Base-by-base conservation (phyloP, 73 alveolate species). In the Symbiodinium pilosum region DNA sequence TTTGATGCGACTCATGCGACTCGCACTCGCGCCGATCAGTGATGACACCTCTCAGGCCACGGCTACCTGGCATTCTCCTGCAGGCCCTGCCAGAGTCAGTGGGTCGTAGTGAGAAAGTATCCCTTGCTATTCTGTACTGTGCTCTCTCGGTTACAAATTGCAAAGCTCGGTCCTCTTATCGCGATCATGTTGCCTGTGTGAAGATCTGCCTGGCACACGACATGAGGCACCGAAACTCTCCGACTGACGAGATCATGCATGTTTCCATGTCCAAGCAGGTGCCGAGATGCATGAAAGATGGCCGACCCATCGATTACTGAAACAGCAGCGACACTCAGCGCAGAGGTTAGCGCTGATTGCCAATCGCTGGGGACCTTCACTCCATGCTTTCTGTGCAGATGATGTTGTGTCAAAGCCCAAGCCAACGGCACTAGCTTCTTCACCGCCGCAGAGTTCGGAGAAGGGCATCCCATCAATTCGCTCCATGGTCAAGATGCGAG, bases 141-240 rank as follows among this genome's bases (percentile, higher is more conserved):
- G n/a, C 18, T 7, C 30, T 54, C 34, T 30, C 28, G 73, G 73
- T 54, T 54, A n/a, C 34, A 16, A n/a, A 5, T 38, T n/a, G 51
- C 56, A 4, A 5, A 12, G 11, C 44, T 28, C 11, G 28, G 12
- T 83, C 97, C 97, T 91, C 89, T 85, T 43, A 91, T 88, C 28
- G 97, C 97, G 28, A 91, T 91, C 97, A 91, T 91, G 88, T 91
- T 91, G 97, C 97, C 97, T 32, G 87, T 42, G 54, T 91, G 97
- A 51, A 91, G 88, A 81, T 91, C 97, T 5, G 97, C 97, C 97
- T 91, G n/a, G n/a, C n/a, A n/a, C n/a, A n/a, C n/a, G n/a, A n/a
- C n/a, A n/a, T n/a, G n/a, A n/a, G n/a, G n/a, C n/a, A n/a, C n/a
- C n/a, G n/a, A 47, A 14, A 47, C 59, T 47, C 59, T 47, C 21